Base-by-base conservation (phyloP, 2,329 filamentous ascomycete genomes). In the Monosporascus sp. region DNA sequence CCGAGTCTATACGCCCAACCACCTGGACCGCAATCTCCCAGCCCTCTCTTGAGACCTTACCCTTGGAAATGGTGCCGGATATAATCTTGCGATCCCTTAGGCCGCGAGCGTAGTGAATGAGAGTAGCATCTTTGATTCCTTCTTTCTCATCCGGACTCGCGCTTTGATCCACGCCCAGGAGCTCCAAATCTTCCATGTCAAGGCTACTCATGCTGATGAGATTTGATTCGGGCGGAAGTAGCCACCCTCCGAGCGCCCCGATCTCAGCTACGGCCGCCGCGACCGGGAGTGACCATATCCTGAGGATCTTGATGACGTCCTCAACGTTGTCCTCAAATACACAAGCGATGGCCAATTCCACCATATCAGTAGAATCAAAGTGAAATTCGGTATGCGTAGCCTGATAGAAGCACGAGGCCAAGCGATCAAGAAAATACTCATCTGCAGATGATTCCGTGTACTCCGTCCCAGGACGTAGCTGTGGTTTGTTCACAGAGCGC, bases 21-120 rank as follows among this genome's bases (percentile, higher is more conserved):
- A 96, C 81, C 55, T 90, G 84, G 44, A 97, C 84, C 0, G 91
- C 88, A 65, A 97, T 73, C 72, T 97, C 90, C 93, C 93, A 97
- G 8, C 93, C 92, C 61, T 92, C 86, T 38, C 80, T 75, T 15
- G 70, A 64, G 14, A 69, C 67, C 22, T 62, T 69, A 25, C 58
- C 63, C 38, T 64, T 61, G 49, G 65, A 61, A 47, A 59, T 62
- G 9, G 59, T 55, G 3, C 72, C 62, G 1, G 72, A 72, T 47
- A 84, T 65, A 22, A 77, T 73, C 51, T 79, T 75, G 56, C 78
- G 77, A 55, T 77, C 78, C 35, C 87, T 77, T 20, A 93, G 68
- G 24, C 81, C 78, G 49, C 85, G 79, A 0, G 93, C 88, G 68
- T 96, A 97, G 47, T 83, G 75, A 6, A 86, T 80, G 6, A 97